Percentiles rank a stretch among this genome's conserved stretches.
Evolutionary conservation across 225 moss, liverwort and hornwort genomes (phyloP).

Genomic region (Physcomitrium patens): DNA sequence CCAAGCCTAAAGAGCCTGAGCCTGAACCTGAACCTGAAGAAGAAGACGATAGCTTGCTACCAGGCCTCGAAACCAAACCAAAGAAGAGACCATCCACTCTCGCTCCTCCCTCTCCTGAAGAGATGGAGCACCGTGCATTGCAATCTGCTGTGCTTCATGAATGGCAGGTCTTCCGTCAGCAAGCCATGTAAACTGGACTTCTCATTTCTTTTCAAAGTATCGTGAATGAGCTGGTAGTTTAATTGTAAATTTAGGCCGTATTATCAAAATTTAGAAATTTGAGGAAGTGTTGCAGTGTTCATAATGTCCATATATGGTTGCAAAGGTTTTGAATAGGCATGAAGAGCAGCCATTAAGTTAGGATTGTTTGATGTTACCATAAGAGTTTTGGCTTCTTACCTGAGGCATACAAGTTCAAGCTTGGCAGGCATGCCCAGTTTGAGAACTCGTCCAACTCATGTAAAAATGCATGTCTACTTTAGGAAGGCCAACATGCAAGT

Average conservation of each 20-base stretch:
- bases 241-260: constrained; percentile 35
- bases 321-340: constrained; percentile 14
- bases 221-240: constrained; percentile 19
- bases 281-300: constrained; percentile 29
- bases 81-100: constrained; percentile 81
- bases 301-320: constrained; percentile 3
- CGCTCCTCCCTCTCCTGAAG: constrained; percentile 76
- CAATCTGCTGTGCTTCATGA: constrained; percentile 95
- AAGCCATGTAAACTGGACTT: constrained; percentile 47
- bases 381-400: constrained; percentile 10
- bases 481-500: constrained; percentile 7
- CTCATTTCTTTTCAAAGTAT: constrained; percentile 20
- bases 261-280: constrained; percentile 27
- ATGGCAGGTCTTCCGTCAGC: constrained; percentile 88
- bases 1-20: constrained; percentile 79
- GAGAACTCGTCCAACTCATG: not conserved
- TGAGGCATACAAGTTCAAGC: constrained; percentile 38
- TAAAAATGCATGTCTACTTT: not conserved
- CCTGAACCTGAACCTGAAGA: constrained; percentile 62
- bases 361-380: constrained; percentile 9
- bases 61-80: constrained; percentile 86
- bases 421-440: too few relatives aligned
- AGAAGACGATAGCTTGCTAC: constrained; percentile 84
- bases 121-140: constrained; percentile 92
- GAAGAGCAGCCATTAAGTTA: constrained; percentile 6